Evolutionary conservation across 305 asterid genomes (phyloP).

Genomic region (Fraxinus platypoda): DNA sequence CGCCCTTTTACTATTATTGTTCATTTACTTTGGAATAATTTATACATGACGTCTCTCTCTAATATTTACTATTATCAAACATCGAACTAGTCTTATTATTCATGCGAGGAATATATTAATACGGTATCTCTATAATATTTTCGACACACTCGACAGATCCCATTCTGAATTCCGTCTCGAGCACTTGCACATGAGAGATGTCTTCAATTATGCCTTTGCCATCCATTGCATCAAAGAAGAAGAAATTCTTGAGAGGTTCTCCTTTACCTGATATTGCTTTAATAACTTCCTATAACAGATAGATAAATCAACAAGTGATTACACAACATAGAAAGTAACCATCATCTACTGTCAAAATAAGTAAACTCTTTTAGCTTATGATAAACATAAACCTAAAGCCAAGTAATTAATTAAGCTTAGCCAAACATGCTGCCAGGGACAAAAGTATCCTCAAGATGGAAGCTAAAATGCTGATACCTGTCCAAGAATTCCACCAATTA

Average conservation of each 20-base stretch:
- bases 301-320: neutral
- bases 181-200: slow-evolving; percentile 32
- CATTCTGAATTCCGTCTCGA: neutral
- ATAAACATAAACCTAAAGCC: neutral
- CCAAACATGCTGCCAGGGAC: neutral
- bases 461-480: slow-evolving; percentile 45
- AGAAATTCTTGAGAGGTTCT: slow-evolving; percentile 84
- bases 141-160: neutral
- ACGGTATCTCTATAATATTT: neutral
- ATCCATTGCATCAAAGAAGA: slow-evolving; percentile 76
- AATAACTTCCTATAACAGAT: slow-evolving; percentile 67
- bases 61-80: neutral
- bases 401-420: neutral
- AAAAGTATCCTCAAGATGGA: neutral
- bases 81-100: neutral
- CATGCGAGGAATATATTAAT: neutral
- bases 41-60: neutral
- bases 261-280: slow-evolving; percentile 97
- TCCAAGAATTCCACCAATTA: slow-evolving; percentile 91
- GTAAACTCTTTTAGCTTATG: neutral
- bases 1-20: neutral
- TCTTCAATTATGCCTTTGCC: slow-evolving; percentile 89
- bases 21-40: neutral
- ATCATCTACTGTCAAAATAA: neutral
- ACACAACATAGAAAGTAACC: neutral